Conservation (phyloP, 208 protist genomes). For the Phytomonas francai region DNA sequence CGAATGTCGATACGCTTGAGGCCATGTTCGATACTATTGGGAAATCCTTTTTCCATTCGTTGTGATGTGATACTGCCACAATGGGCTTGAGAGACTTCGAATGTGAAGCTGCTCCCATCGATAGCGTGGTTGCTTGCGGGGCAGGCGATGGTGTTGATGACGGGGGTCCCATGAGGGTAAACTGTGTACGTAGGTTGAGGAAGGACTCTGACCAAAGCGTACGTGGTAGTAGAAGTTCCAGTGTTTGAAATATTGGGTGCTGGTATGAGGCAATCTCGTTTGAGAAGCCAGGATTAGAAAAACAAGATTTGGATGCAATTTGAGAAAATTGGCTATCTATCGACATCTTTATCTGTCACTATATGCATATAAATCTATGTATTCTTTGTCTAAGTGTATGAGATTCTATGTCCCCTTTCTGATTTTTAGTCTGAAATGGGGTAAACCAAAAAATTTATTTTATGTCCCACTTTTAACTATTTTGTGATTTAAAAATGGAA, state of each 20-base stretch:
- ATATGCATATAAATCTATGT: too few species aligned
- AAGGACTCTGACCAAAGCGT: conserved; percentile 24
- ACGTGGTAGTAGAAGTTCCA: conserved; percentile 16
- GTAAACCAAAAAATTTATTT: neutral
- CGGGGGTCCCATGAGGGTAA: conserved; percentile 5
- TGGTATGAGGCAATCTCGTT: conserved; percentile 3
- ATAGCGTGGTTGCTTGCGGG: neutral
- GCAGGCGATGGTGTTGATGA: neutral
- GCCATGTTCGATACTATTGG: too few species aligned
- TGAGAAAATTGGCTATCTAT: too few species aligned
- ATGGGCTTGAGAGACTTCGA: neutral
- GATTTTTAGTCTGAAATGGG: too few species aligned
- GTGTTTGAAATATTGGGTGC: conserved; percentile 10
- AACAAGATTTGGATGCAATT: neutral
- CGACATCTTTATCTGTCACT: too few species aligned
- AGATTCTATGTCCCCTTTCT: too few species aligned
- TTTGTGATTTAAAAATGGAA: neutral
- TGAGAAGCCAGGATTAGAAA: conserved; percentile 3
- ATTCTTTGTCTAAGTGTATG: too few species aligned
- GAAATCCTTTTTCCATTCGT: too few species aligned
- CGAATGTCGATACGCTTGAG: too few species aligned
- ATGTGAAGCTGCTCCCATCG: neutral
- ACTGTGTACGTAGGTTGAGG: conserved; percentile 12
- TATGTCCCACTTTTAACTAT: neutral
- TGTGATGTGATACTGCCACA: too few species aligned